Percentiles rank a stretch among this genome's conserved stretches.
Evolutionary conservation across 2,329 filamentous ascomycete species (phyloP).

Genomic region (Xylaria sp.): DNA sequence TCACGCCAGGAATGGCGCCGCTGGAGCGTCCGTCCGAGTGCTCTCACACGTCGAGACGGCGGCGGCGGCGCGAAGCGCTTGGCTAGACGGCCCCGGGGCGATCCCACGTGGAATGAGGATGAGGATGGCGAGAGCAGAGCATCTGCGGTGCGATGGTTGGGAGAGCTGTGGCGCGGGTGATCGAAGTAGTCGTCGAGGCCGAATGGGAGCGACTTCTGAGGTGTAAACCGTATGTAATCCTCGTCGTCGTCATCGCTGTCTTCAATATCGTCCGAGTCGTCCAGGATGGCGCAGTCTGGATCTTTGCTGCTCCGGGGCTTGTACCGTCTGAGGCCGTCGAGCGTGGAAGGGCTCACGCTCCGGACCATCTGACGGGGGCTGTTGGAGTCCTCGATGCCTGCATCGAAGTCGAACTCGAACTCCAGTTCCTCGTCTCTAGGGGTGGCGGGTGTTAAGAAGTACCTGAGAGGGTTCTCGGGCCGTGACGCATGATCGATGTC

Average conservation of each 20-base stretch:
- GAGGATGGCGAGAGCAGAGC: conserved; percentile 51
- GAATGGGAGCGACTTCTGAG: conserved; percentile 56
- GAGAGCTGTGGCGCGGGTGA: conserved; percentile 49
- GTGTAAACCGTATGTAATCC: conserved; percentile 62
- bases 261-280: conserved; percentile 59
- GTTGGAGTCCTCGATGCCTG: conserved; percentile 65
- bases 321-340: conserved; percentile 61
- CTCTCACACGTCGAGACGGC: conserved; percentile 50
- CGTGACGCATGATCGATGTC: conserved; percentile 53
- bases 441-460: conserved; percentile 64
- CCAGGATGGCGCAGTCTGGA: conserved; percentile 57
- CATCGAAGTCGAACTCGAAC: conserved; percentile 64
- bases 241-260: conserved; percentile 51
- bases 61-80: conserved; percentile 50
- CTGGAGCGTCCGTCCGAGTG: conserved; percentile 51
- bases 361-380: conserved; percentile 60
- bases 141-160: conserved; percentile 49
- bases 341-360: conserved; percentile 67
- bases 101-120: conserved; percentile 50
- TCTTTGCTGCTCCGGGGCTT: conserved; percentile 55
- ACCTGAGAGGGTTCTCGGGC: conserved; percentile 65
- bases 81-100: conserved; percentile 44
- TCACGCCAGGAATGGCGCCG: conserved; percentile 65
- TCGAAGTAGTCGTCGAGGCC: conserved; percentile 58
- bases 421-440: conserved; percentile 57